Evolutionary conservation across 2,329 filamentous ascomycete species (phyloP), one percentile per base, ranked within the genome.

Genomic region (Parastagonospora avenae): DNA sequence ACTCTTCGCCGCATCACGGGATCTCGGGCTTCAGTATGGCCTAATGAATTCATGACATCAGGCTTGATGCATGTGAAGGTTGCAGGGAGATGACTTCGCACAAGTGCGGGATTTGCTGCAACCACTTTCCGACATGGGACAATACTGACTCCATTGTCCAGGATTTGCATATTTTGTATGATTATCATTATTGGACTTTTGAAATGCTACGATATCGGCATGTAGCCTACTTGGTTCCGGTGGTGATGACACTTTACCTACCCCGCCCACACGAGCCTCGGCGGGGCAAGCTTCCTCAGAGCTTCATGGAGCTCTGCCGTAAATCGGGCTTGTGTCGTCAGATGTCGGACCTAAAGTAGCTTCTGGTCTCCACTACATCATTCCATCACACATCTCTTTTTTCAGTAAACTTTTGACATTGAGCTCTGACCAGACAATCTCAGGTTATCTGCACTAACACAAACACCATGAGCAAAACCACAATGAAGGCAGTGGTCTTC

Each of bases 401-500:
- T 10, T 14, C 24, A 19, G 7, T 11, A 7, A 2, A 40, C 27
- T 19, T 19, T 37, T n/a, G 24, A 12, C n/a, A 11, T 33, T n/a
- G 30, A 32, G n/a, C n/a, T 32, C 3, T 32, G n/a, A 32, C n/a
- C 30, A 32, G 10, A 32, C 30, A 32, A 38, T 19, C 37, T 28
- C 4, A 10, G 27, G 2, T 16, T 39, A 16, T 12, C 8, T 24
- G 11, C 15, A 39, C 15, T n/a, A 16, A 24, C n/a, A 39, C 15
- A 27, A 12, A 39, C 38, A 59, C n/a, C 30, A 63, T 68, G 63
- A 37, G 56, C 6, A 55, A 60, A 38, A 56, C 58, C 19, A 68
- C 83, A 0, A 96, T 97, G 92, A 89, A 90, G 73, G 91, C 91
- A 28, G 90, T 97, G 28, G 84, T 96, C 47, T 95, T 96, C 77